Base-by-base conservation (phyloP, 768 basidiomycete species). In the Panaeolus papilionaceus region DNA sequence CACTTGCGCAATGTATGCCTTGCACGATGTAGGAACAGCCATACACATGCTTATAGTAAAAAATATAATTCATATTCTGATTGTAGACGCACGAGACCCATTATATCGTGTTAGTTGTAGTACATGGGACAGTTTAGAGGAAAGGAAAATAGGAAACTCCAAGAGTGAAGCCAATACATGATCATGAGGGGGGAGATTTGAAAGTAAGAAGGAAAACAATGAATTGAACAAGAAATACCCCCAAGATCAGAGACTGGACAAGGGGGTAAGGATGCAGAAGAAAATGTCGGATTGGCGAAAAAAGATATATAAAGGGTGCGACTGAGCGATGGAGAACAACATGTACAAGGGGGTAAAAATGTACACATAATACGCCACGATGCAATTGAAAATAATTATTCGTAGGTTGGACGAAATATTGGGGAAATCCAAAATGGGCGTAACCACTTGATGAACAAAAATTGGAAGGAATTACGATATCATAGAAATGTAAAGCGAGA, bases 401-500 rank as follows among this genome's bases (percentile, higher is more conserved):
- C 26, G 54, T 58, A 58, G 54, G 54, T n/a, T 58, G 54, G 20
- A 33, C 10, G 7, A 58, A 58, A 33, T 12, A 12, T 37, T 2
- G 2, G 16, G 10, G 54, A 51, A 51, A 33, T 58, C 54, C 54
- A 33, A 37, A 58, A 44, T 49, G 20, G 47, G 11, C 47, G n/a
- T 18, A 20, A 20, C 20, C 3, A 49, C 47, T 49, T 16, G 3
- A 11, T 0, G 28, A 58, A 16, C n/a, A 9, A 37, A 33, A 23
- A 26, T 33, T 8, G 20, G 14, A 23, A 58, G 14, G 16, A 58
- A 58, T 58, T 58, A 58, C 20, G 12, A 51, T 28, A 12, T 23
- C 7, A 16, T 3, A 28, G 91, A 89, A 70, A 88, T 81, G 33
- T 90, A 49, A 6, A 78, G 63, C 61, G 64, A 62, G 63, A 65